Base-by-base conservation (phyloP, 2,329 filamentous ascomycete species). In the Endocalyx cinctus region DNA sequence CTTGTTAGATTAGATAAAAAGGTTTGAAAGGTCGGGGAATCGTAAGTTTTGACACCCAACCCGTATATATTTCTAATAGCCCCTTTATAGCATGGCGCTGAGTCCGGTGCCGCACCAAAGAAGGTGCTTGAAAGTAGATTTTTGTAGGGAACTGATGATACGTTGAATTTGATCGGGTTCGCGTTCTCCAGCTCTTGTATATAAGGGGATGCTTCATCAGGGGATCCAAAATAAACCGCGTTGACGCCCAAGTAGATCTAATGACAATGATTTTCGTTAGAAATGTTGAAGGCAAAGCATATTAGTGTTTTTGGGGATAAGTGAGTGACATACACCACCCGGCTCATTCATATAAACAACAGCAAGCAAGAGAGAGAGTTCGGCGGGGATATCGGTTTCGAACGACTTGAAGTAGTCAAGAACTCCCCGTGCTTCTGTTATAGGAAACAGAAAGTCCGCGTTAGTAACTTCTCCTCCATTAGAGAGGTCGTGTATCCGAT, bases 401-500 rank as follows among this genome's bases (percentile, higher is more conserved):
- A n/a, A n/a, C n/a, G n/a, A n/a, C n/a, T n/a, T n/a, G n/a, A n/a
- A n/a, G n/a, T n/a, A n/a, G n/a, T n/a, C n/a, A n/a, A n/a, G n/a
- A n/a, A n/a, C n/a, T n/a, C n/a, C n/a, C n/a, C n/a, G 14, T 18
- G 11, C 18, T 30, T 16, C n/a, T 15, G 5, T 25, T 13, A 28
- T 19, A 3, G 39, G 39, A 14, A 25, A 43, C 11, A 38, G 27
- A 2, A 31, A 5, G 17, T 46, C 41, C 5, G 35, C 37, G 15
- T 18, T 31, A 8, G 41, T 31, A 10, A 41, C 30, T n/a, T 45
- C 17, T 5, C 39, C 46, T 6, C 33, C 18, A 16, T 42, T 43
- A 11, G 31, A 14, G 3, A 10, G n/a, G 5, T 37, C 31, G 12
- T 28, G 17, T 1, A 50, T 27, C 12, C 38, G 34, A 28, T 49